A percentile compares a stretch with the other conserved stretches of the same genome.
Conservation (phyloP, 108 stramenopile genomes). For the Cyclotella atomus region DNA sequence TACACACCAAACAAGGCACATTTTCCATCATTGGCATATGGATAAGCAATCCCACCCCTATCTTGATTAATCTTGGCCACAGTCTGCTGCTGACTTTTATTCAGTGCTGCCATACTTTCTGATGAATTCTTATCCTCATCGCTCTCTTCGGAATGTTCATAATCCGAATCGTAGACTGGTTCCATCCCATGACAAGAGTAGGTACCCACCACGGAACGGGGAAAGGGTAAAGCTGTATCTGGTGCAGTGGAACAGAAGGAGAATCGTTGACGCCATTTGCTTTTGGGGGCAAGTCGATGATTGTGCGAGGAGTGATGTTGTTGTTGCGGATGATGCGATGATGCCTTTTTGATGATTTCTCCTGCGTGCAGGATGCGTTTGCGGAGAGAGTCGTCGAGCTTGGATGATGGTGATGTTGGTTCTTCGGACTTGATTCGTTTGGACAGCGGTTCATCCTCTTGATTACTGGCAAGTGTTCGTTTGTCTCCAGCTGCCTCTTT, state of each 20-base stretch:
- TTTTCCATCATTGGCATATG: conserved; percentile 72
- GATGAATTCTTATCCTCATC: conserved; percentile 54
- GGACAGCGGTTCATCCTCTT: background rate
- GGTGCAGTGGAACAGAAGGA: conserved; percentile 37
- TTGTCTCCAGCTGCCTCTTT: conserved; percentile 18
- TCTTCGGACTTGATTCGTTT: conserved; percentile 4
- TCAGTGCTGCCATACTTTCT: background rate
- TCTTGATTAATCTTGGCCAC: conserved; percentile 97
- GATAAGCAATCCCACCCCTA: conserved; percentile 92
- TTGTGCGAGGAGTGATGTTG: conserved; percentile 7
- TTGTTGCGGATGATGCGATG: conserved; percentile 14
- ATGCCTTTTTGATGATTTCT: conserved; percentile 50
- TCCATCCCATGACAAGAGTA: conserved; percentile 97
- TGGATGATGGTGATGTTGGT: conserved; percentile 5
- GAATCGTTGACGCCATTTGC: conserved; percentile 54
- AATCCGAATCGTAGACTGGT: conserved; percentile 78
- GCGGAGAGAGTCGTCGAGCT: conserved; percentile 32
- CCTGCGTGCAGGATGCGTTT: conserved; percentile 63
- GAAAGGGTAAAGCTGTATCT: conserved; percentile 63
- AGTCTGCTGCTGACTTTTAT: background rate
- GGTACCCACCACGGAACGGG: conserved; percentile 79
- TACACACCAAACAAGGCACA: conserved; percentile 91
- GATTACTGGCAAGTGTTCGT: conserved; percentile 3
- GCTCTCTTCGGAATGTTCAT: conserved; percentile 27
- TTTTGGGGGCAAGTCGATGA: conserved; percentile 20